These are phyloP conservation scores for Graphiopsis chlorocephala DNA, from an alignment of 2,329 filamentous ascomycete species.

Conservation along the genomic window DNA sequence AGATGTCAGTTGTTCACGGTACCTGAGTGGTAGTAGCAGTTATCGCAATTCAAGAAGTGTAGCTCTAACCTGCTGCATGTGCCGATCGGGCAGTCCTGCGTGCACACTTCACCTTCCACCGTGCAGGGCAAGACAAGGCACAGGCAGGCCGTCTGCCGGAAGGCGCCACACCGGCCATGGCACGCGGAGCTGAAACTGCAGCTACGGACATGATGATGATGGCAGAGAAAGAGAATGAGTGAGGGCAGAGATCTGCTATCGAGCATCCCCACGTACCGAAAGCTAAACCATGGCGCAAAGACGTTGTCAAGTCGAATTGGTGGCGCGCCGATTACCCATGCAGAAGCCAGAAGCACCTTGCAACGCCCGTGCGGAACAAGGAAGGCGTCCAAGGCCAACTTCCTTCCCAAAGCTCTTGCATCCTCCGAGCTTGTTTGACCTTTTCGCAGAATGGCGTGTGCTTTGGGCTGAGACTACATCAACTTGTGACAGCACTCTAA, in stretches of 20 bases:
- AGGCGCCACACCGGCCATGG: not conserved
- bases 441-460: not conserved
- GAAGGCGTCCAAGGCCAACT: not conserved
- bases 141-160: not conserved
- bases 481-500: not conserved
- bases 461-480: not conserved
- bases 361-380: not conserved
- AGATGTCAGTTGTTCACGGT: not conserved
- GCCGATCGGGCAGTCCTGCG: not conserved
- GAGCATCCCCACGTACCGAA: not conserved
- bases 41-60: not conserved
- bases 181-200: not conserved
- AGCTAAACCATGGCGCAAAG: not conserved
- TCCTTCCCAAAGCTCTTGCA: not conserved
- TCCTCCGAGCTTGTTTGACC: not conserved
- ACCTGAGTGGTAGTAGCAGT: not conserved
- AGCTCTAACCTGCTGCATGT: not conserved
- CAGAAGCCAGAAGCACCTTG: not conserved
- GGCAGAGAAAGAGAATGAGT: not conserved
- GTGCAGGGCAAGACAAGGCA: not conserved
- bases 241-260: not conserved
- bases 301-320: constrained; percentile 9
- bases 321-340: constrained; percentile 9
- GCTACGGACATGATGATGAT: not conserved
- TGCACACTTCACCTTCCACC: not conserved